Base-by-base conservation (phyloP, 768 basidiomycete genomes). In the Leccinum uliginosum region DNA sequence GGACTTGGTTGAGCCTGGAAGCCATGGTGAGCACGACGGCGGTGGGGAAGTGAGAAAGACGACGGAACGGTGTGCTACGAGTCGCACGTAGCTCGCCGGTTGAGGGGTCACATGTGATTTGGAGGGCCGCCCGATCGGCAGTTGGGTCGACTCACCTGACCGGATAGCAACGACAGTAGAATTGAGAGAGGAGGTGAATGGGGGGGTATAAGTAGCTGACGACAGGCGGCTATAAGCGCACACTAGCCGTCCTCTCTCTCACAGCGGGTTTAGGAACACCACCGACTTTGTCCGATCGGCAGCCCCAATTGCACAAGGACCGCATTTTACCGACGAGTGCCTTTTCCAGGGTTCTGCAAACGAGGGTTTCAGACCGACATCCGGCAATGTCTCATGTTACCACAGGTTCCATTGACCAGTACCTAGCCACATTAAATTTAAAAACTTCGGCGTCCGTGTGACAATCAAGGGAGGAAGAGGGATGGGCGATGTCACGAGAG, bases 1-100 rank as follows among this genome's bases (percentile, higher is more conserved):
- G 68, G 48, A 89, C 62, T 68, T 87, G 86, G 56, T 80, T 76
- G 34, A 88, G 71, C 74, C 88, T 86, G 68, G 69, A 66, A 29
- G 80, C 71, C 85, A 85, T 86, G 62, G 50, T 65, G 44, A 59
- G 58, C 47, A 60, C 21, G 23, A 47, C 15, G 27, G 17, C 2
- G 17, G 19, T 51, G 21, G 24, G 26, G 30, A 8, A 11, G 12
- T 23, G 26, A 24, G 26, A 32, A 24, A 35, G 17, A 24, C 6
- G 17, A 24, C 6, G 19, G 15, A 45, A 24, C 17, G 38, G 23
- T 32, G 45, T 43, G 40, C 40, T 19, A 19, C 38, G 11, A 43
- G 11, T 30, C 11, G 40, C 40, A 19, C 40, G 40, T 43, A 43
- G 38, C 30, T 14, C 32, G n/a, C n/a, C n/a, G 32, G 35, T n/a